These are phyloP conservation scores for Diplodia sapinea DNA, from an alignment of 2,329 filamentous ascomycete genomes.

Conservation along the genomic window DNA sequence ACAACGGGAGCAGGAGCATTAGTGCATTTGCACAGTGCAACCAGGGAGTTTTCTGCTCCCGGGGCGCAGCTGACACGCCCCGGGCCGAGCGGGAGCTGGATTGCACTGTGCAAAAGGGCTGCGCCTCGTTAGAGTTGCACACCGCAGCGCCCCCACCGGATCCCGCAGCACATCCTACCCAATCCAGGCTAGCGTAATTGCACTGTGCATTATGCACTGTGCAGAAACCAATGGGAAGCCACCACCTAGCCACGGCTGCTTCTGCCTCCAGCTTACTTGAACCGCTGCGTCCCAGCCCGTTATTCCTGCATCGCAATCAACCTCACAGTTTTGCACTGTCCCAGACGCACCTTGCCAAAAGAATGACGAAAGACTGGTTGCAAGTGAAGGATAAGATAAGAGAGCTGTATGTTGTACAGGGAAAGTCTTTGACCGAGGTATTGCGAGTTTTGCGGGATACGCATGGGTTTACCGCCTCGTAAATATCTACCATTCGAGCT, in stretches of 20 bases:
- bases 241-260: neutral
- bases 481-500: neutral
- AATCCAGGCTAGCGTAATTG: neutral
- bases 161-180: neutral
- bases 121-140: neutral
- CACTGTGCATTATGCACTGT: conserved; percentile 9
- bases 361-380: conserved; percentile 29
- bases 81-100: too few relatives aligned
- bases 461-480: conserved; percentile 22
- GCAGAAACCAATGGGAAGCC: neutral
- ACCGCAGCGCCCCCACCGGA: neutral
- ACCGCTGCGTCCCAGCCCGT: neutral
- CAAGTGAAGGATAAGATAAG: conserved; percentile 19
- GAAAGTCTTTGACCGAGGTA: conserved; percentile 20
- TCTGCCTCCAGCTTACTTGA: neutral
- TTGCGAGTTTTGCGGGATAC: neutral
- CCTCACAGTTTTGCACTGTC: neutral
- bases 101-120: conserved; percentile 6
- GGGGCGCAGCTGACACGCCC: neutral
- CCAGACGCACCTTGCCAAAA: neutral
- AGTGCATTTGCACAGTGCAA: conserved; percentile 8
- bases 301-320: neutral
- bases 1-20: neutral
- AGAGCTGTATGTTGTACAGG: conserved; percentile 19
- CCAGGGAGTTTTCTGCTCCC: neutral